Base-by-base conservation (phyloP, 2,329 filamentous ascomycete genomes). In the Claviceps digitariae region DNA sequence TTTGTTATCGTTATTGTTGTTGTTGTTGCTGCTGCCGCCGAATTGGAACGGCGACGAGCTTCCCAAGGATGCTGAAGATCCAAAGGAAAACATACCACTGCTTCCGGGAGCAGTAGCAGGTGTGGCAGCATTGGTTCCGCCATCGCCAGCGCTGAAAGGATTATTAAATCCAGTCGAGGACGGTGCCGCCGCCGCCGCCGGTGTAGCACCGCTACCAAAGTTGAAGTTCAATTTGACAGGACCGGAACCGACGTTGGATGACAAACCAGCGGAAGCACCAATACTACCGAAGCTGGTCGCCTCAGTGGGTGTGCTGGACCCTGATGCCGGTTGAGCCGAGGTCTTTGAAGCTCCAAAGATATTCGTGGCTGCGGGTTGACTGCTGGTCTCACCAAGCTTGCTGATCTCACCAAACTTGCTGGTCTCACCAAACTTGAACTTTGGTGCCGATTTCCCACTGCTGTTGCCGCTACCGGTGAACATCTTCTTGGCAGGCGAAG, bases 211-310 rank as follows among this genome's bases (percentile, higher is more conserved):
- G 36, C 57, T 61, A 23, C 58, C 60, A 41, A 59, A 61, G 27
- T 60, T 62, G 52, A 71, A 70, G 56, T 62, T 66, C 57, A 70
- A 67, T 29, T 29, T 29, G 27, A 29, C 56, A 7, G 63, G 60
- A 51, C 53, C 57, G 4, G 60, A 60, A 48, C 53, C 62, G 15
- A 60, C 48, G 31, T 55, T 62, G 27, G 61, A 57, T 12, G 41
- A 44, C 12, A 21, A 23, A 1, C 10, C 6, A 2, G 62, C 27
- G 2, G 21, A 10, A 3, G 62, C 27, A 2, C 13, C 15, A 17
- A 62, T 53, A 10, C 60, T 63, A 21, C 71, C 72, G 58, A 75
- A 75, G 55, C 63, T 67, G 56, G 71, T 67, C n/a, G 21, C 56
- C 52, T 54, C 58, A 34, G 58, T 44, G 31, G 59, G 52, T 13